Base-by-base conservation (phyloP, 2,329 filamentous ascomycete genomes). In the Pseudonectria foliicola region DNA sequence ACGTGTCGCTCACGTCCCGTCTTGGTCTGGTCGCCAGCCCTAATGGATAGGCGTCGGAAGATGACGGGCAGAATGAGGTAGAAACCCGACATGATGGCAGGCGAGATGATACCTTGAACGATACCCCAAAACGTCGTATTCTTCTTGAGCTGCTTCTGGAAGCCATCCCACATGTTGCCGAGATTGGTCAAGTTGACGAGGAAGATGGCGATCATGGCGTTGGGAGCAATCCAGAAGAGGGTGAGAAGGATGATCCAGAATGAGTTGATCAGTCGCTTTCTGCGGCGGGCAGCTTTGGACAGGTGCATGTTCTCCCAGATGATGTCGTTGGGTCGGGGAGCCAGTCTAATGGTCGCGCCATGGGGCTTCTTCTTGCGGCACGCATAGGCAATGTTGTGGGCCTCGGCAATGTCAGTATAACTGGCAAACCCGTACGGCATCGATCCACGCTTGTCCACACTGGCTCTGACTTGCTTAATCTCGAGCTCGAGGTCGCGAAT, bases 241-340 rank as follows among this genome's bases (percentile, higher is more conserved):
- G 90, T 96, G 34, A 98, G 64, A 1, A 90, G 50, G 3, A 75
- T 66, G 27, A 95, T 81, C 87, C 89, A 95, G 37, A 95, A 60
- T 40, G 83, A 83, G 62, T 92, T 94, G 51, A 87, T 70, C 42
- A 90, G 72, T 26, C 81, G 72, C 49, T 82, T 82, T 65, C 82
- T 84, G 42, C 73, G 74, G 34, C 89, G 77, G 1, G 79, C 74
- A 18, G 75, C 67, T 26, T 79, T 79, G 12, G 71, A 76, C 37
- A 96, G 66, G 6, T 78, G 73, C 66, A 98, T 75, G 53, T 98
- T 98, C 56, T 87, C 82, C 92, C 92, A 98, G 45, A 98, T 94
- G 34, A 98, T 76, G 56, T 96, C 90, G 55, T 85, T 87, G 3
- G 92, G 90, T 39, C 80, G 78, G 3, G 92, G 88, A 1, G 92